These are phyloP conservation scores for Magnaporthiopsis incrustans DNA, from an alignment of 2,329 filamentous ascomycete species.

Conservation along the genomic window DNA sequence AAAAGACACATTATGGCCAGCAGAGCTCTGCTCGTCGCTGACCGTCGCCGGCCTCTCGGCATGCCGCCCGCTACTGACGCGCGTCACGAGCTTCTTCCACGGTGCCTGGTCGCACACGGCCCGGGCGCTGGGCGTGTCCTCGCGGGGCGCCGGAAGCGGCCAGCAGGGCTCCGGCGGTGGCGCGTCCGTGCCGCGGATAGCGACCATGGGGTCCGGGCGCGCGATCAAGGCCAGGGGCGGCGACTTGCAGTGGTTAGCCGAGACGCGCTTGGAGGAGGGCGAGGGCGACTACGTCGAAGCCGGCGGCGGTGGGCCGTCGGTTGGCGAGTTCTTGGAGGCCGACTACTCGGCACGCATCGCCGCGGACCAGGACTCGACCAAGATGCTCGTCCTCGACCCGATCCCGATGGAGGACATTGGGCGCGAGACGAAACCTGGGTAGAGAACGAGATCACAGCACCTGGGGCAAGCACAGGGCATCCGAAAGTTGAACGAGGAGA, in stretches of 20 bases:
- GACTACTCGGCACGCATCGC: neutral
- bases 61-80: conserved; percentile 3
- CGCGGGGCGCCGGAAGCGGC: too few relatives aligned
- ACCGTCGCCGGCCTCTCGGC: neutral
- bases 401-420: too few relatives aligned
- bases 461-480: too few relatives aligned
- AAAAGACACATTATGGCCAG: neutral
- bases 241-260: neutral
- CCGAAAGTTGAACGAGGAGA: too few relatives aligned
- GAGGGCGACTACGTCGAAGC: too few relatives aligned
- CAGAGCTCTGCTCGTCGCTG: neutral
- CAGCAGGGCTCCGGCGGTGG: too few relatives aligned
- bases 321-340: neutral
- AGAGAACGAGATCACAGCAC: too few relatives aligned
- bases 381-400: too few relatives aligned
- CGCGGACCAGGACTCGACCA: too few relatives aligned
- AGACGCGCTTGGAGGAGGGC: neutral
- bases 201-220: neutral
- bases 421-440: too few relatives aligned
- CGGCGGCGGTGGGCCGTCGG: too few relatives aligned
- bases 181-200: too few relatives aligned
- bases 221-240: neutral
- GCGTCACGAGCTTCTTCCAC: neutral
- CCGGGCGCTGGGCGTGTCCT: neutral
- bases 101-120: neutral